Evolutionary conservation across 257 asterid species (phyloP).

Genomic region (Coffea canephora): DNA sequence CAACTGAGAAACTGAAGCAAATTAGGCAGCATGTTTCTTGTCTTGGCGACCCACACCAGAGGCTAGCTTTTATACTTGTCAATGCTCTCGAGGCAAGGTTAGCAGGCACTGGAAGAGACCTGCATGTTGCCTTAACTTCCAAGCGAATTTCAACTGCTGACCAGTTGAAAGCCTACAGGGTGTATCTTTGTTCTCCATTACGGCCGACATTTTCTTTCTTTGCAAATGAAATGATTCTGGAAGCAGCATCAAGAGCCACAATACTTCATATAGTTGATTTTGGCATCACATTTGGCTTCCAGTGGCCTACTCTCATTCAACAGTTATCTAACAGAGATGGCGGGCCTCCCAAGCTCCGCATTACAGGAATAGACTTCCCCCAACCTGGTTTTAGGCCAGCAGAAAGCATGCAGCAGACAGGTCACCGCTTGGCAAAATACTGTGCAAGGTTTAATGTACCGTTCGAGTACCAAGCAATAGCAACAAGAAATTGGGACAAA

Average conservation of each 20-base stretch:
- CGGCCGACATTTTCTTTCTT: not conserved
- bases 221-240: conserved; percentile 15
- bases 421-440: conserved; percentile 21
- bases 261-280: conserved; percentile 23
- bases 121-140: conserved; percentile 3
- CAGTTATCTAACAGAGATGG: conserved; percentile 18
- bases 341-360: conserved; percentile 24
- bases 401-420: conserved; percentile 18
- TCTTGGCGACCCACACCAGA: conserved; percentile 20
- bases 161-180: conserved; percentile 17
- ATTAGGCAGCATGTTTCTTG: conserved; percentile 17
- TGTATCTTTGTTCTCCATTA: conserved; percentile 6
- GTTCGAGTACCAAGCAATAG: conserved; percentile 20
- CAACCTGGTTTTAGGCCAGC: conserved; percentile 21
- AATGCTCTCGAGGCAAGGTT: conserved; percentile 22
- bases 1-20: conserved; percentile 15
- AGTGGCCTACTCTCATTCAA: conserved; percentile 25
- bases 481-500: conserved; percentile 11
- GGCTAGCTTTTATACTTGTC: conserved; percentile 8
- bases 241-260: conserved; percentile 6
- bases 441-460: conserved; percentile 21
- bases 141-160: conserved; percentile 14
- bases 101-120: conserved; percentile 17
- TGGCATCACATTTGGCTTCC: conserved; percentile 22
- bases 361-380: conserved; percentile 25